Base-by-base conservation (phyloP, 2,329 filamentous ascomycete species). In the Phoma sp. region DNA sequence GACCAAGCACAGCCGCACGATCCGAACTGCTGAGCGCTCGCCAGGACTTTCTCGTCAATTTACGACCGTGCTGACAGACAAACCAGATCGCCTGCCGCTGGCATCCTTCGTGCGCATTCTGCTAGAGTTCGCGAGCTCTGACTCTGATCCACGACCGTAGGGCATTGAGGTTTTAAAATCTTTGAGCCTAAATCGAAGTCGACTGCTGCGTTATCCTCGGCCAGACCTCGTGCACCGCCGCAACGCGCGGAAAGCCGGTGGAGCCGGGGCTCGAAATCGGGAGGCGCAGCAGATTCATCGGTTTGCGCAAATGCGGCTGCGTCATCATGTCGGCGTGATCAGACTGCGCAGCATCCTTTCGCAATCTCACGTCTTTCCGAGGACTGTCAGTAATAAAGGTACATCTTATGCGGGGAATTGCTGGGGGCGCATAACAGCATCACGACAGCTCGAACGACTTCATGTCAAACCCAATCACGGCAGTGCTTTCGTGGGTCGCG, bases 381-480 rank as follows among this genome's bases (percentile, higher is more conserved):
- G 41, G 24, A 17, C 36, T 10, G 27, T 38, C 43, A 39, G 47
- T 29, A 43, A 51, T 55, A 45, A 13, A 31, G n/a, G 8, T 15
- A n/a, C 43, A 29, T 51, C 29, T 62, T 58, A 62, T 67, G 63
- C 63, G 62, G 62, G 59, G 61, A 60, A 57, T 27, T 19, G 43
- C 44, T 40, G 38, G 50, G 48, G 39, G 39, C 45, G 35, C 43
- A 48, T 44, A 17, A 22, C 41, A 53, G 35, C 54, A 36, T 35
- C 41, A 45, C 38, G 24, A 44, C 17, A 45, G 41, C 31, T 55
- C 32, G 46, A 50, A 51, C 24, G 33, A 41, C 37, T 31, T 55
- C 36, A 40, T 31, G 47, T 39, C 35, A 31, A 38, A 36, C 38
- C 50, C 58, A 66, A 65, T 62, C 48, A 56, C 44, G 29, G 55